Evolutionary conservation across 2,329 filamentous ascomycete species (phyloP).

Genomic region (Exophiala spinifera): DNA sequence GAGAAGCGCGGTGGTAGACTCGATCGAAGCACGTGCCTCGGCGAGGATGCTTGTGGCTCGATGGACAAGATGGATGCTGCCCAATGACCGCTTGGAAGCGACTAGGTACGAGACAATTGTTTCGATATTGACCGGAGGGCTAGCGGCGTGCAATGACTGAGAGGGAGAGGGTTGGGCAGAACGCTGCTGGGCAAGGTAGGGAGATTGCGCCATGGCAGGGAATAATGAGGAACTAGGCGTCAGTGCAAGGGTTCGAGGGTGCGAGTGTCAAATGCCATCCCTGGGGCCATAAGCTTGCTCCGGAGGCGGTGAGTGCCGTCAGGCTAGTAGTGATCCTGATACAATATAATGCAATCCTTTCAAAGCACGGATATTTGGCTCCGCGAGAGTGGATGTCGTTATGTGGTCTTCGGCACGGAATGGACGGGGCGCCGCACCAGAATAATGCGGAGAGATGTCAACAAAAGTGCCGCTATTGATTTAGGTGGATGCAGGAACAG

Average conservation of each 20-base stretch:
- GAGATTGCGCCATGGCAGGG: constrained; percentile 26
- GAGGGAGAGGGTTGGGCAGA: constrained; percentile 21
- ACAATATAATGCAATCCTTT: no score
- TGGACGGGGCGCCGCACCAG: not conserved
- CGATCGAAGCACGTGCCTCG: constrained; percentile 68
- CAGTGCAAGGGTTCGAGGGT: not conserved
- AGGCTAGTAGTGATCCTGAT: no score
- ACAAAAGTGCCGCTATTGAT: not conserved
- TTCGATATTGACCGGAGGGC: constrained; percentile 51
- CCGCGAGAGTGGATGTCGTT: no score
- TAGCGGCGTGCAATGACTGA: constrained; percentile 13
- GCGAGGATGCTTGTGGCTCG: constrained; percentile 84
- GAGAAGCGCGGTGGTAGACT: constrained; percentile 71
- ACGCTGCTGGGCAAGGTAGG: constrained; percentile 11
- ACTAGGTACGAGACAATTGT: constrained; percentile 80
- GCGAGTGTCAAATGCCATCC: not conserved
- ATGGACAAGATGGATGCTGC: constrained; percentile 76
- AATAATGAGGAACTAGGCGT: constrained; percentile 14
- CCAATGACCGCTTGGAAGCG: constrained; percentile 80
- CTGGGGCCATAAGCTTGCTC: not conserved
- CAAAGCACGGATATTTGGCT: no score
- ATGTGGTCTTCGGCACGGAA: no score
- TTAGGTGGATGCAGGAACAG: constrained; percentile 6
- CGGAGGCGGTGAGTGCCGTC: not conserved
- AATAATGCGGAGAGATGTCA: not conserved